phyloP scores from a whole-genome alignment of 2,329 filamentous ascomycete species.

The Cercospora zeina region DNA sequence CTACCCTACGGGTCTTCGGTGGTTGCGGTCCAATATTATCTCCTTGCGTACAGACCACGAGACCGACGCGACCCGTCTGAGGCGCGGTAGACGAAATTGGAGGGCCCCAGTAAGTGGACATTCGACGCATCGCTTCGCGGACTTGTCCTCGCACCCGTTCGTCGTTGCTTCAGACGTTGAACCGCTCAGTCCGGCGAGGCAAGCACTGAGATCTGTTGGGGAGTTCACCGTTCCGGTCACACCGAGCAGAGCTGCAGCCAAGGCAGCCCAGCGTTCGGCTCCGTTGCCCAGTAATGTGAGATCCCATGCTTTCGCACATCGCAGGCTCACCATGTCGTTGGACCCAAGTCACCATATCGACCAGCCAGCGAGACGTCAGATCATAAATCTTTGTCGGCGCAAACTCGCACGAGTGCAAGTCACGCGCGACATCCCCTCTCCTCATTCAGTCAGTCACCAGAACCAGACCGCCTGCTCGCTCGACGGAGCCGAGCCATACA shows the following conservation, averaged over 20 bases:
- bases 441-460: constrained; percentile 1
- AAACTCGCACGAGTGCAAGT: constrained; percentile 16
- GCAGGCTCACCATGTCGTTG: not conserved
- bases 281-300: constrained; percentile 19
- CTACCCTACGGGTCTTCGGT: not conserved
- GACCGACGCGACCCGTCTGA: not conserved
- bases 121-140: constrained; percentile 27
- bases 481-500: constrained; percentile 17
- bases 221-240: constrained; percentile 32
- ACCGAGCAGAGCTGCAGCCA: constrained; percentile 26
- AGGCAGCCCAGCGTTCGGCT: constrained; percentile 25
- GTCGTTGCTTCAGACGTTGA: constrained; percentile 15
- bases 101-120: constrained; percentile 40
- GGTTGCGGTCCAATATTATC: not conserved
- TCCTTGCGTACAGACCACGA: not conserved
- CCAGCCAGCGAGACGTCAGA: not conserved
- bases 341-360: not conserved
- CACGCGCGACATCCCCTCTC: constrained; percentile 7
- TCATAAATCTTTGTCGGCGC: constrained; percentile 22
- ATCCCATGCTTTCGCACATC: not conserved
- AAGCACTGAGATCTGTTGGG: constrained; percentile 29
- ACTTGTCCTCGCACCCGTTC: constrained; percentile 34
- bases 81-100: constrained; percentile 29
- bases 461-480: constrained; percentile 7
- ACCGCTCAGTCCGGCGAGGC: constrained; percentile 24